Conservation (phyloP, 2,329 filamentous ascomycete species). For the Setomelanomma holmii region DNA sequence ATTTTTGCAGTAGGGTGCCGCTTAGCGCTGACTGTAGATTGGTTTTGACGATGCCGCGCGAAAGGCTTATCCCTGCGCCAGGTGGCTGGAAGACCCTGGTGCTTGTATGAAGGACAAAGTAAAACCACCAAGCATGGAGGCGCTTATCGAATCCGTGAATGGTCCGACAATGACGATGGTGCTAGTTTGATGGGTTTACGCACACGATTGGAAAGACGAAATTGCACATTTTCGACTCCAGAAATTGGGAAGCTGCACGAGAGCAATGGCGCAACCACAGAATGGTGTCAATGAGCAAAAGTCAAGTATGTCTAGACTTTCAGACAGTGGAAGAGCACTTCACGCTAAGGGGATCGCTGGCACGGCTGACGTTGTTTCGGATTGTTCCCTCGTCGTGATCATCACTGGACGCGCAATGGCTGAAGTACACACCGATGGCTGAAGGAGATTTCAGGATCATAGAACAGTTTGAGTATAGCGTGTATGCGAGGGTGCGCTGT, state of each 20-base stretch:
- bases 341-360: no score
- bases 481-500: slow-evolving; percentile 8
- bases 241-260: no score
- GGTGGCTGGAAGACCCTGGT: slow-evolving; percentile 15
- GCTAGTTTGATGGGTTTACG: neutral
- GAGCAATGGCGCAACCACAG: no score
- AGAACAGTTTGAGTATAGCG: slow-evolving; percentile 5
- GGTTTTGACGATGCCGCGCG: slow-evolving; percentile 25
- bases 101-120: slow-evolving; percentile 25
- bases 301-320: no score
- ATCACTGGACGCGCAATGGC: neutral
- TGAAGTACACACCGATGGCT: neutral
- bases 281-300: no score
- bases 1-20: slow-evolving; percentile 22
- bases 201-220: neutral
- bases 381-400: neutral
- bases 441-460: neutral
- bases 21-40: slow-evolving; percentile 19
- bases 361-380: neutral
- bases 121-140: slow-evolving; percentile 18
- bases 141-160: slow-evolving; percentile 8
- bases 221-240: no score
- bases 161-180: slow-evolving; percentile 22
- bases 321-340: no score
- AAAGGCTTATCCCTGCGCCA: slow-evolving; percentile 34